Evolutionary conservation across 768 basidiomycete species (phyloP), one percentile per base, ranked within the genome.

Genomic region (Termitomyces sp.): DNA sequence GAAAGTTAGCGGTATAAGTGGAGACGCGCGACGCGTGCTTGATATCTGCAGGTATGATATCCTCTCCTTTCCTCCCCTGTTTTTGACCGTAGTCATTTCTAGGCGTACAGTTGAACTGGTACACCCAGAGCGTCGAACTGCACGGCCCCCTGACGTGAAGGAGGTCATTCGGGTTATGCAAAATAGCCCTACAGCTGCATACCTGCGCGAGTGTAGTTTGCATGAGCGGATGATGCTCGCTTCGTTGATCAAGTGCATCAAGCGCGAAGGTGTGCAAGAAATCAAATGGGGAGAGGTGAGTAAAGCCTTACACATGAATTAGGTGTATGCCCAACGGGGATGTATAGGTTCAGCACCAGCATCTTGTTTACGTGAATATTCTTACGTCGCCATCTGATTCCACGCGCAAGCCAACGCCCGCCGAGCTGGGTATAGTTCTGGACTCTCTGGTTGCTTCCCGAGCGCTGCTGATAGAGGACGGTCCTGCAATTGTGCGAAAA

Each of bases 151-250:
- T 20, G 90, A 96, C 56, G 85, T 96, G 63, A 83, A 79, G 64
- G 81, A 85, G 50, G 92, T 96, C 9, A 84, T 94, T 53, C 82
- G 84, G 63, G 83, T 82, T 41, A 90, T 96, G 87, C 93, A 95
- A 65, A 92, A 91, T 63, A 94, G 90, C 63, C 94, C 94, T 2
- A 92, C 88, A 0, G 89, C 92, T 4, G 86, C 86, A 14, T 97
- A 87, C 66, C 71, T 98, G 26, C 81, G 82, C 46, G 86, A 90
- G 36, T 87, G 92, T 63, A 90, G 90, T 71, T 79, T 93, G 60
- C 92, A 96, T 66, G 94, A 97, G 68, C 84, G 88, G 41, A 79
- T 95, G 47, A 87, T 97, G 86, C 78, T 98, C 18, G 88, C 88
- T 16, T 84, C 94, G 1, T 69, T 96, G 37, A 73, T 95, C 26